Percentiles rank a stretch among this genome's conserved stretches.
Conservation (phyloP, 108 stramenopile genomes). For the Nitzschia sp. region DNA sequence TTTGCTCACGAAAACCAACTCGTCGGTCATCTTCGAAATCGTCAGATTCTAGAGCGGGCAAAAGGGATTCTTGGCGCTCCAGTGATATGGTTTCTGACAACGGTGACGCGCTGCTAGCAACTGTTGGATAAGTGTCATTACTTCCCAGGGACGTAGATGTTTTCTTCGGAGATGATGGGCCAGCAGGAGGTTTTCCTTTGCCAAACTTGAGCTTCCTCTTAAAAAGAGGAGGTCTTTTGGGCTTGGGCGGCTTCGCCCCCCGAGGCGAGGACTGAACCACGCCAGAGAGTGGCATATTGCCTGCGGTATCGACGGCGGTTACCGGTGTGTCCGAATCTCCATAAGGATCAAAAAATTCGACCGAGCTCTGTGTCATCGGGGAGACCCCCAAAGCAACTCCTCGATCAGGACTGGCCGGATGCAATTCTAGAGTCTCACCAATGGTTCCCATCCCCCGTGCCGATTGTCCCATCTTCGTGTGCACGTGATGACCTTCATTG, state of each 20-base stretch:
- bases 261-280: background rate
- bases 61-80: conserved; percentile 16
- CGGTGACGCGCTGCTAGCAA: conserved; percentile 6
- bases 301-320: background rate
- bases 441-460: too few species aligned
- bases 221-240: conserved; percentile 28
- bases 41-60: conserved; percentile 19
- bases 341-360: conserved; percentile 9
- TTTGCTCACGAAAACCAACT: conserved; percentile 3
- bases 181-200: conserved; percentile 3
- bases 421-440: background rate
- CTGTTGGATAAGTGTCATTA: background rate
- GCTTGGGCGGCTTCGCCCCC: conserved; percentile 5
- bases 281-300: background rate
- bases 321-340: conserved; percentile 1
- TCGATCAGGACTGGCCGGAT: background rate
- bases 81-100: conserved; percentile 14
- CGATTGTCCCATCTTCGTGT: background rate
- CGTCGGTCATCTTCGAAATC: conserved; percentile 35
- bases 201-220: conserved; percentile 9
- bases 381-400: background rate
- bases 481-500: conserved; percentile 22
- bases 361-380: background rate
- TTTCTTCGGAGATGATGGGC: background rate
- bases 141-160: background rate